Evolutionary conservation across 2,329 filamentous ascomycete genomes (phyloP), one percentile per base, ranked within the genome.

Genomic region (Aureobasidium melanogenum): DNA sequence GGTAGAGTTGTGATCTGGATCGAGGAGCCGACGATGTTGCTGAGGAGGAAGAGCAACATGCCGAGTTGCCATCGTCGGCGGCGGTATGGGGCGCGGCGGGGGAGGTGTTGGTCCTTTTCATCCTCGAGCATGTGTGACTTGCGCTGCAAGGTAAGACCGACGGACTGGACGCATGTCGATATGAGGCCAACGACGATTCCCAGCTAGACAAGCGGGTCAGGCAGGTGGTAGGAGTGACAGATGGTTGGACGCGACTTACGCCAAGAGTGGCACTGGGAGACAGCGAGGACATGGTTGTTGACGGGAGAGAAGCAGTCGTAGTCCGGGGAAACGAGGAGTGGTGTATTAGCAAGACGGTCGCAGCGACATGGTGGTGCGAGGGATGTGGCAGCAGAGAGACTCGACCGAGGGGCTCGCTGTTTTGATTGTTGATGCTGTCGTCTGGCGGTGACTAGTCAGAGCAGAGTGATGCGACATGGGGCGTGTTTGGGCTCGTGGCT

Each of bases 111-210:
- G 56, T 85, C 84, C 75, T 96, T 96, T 78, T 95, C 91, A 77
- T 99, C 94, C 79, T 99, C 94, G 71, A 97, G 86, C 67, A 99
- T 88, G 77, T 99, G 94, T 65, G 94, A 97, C 77, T 99, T 97
- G 73, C 94, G 90, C 77, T 99, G 94, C 28, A 99, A 82, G 34
- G 94, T 99, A 66, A 99, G 83, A 67, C 94, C 94, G 69, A 99
- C 81, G 73, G 92, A 96, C 75, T 99, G 94, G 26, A 97, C 84
- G 73, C 91, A 94, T 63, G 94, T 97, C 62, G 93, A 97, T 68
- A 97, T 74, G 66, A 99, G 83, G 68, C 94, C 94, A 72, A 97
- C 93, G 65, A 97, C 76, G 72, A 99, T 91, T 70, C 94, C 94
- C 71, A 97, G 83, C 63, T 65, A 38, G 15, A 47, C 8, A 14